phyloP scores from a whole-genome alignment of 257 asterid species.

The Echites panduratus region DNA sequence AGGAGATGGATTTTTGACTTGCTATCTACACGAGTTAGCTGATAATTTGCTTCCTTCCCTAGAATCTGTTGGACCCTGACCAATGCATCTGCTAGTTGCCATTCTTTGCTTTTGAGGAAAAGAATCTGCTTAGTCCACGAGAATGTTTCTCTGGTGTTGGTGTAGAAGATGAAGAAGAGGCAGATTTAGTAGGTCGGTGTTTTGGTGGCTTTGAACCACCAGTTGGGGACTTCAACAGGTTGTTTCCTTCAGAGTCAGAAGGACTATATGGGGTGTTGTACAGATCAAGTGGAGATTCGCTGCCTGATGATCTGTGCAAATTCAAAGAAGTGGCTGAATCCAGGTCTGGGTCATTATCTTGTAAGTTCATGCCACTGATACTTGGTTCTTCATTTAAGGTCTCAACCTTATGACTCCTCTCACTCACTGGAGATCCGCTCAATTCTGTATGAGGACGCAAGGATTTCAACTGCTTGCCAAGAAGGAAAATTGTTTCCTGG shows the following conservation, averaged over 20 bases:
- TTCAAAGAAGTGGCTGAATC: constrained; percentile 36
- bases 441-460: constrained; percentile 66
- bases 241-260: constrained; percentile 50
- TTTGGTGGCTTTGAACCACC: constrained; percentile 34
- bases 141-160: constrained; percentile 74
- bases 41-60: constrained; percentile 21
- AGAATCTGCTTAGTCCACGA: constrained; percentile 80
- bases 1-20: constrained; percentile 11
- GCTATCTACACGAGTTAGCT: constrained; percentile 35
- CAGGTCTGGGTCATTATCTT: constrained; percentile 43
- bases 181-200: constrained; percentile 60
- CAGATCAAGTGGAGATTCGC: constrained; percentile 52
- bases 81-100: constrained; percentile 30
- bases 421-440: constrained; percentile 27
- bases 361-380: constrained; percentile 43
- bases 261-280: constrained; percentile 43
- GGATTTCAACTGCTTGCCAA: constrained; percentile 74
- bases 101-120: constrained; percentile 58
- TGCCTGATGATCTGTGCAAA: constrained; percentile 35
- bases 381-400: constrained; percentile 46
- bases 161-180: constrained; percentile 50
- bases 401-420: constrained; percentile 39
- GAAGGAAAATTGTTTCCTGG: constrained; percentile 85
- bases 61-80: constrained; percentile 14
- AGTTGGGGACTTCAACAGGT: constrained; percentile 49